A percentile compares a stretch with the other conserved stretches of the same genome.
phyloP scores from a whole-genome alignment of 805 yeast species.

The Wickerhamomyces subpelliculosus region DNA sequence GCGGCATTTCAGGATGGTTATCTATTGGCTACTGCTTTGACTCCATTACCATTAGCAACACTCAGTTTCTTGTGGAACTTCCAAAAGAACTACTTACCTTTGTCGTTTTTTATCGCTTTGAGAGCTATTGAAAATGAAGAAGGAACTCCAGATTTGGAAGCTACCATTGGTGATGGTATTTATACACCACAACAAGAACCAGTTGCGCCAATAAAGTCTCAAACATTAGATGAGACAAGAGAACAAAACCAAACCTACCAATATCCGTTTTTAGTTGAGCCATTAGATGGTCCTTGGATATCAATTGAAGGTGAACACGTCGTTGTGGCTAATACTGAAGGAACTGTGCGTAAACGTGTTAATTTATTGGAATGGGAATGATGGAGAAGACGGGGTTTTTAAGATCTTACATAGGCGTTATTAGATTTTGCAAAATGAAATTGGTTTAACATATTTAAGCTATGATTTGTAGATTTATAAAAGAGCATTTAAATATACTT shows the following conservation, averaged over 20 bases:
- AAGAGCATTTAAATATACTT: too few relatives aligned
- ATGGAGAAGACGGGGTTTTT: not conserved
- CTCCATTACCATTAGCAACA: conserved; percentile 73
- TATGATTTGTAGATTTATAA: too few relatives aligned
- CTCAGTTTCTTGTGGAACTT: conserved; percentile 68
- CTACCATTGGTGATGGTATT: conserved; percentile 16
- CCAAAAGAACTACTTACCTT: conserved; percentile 72
- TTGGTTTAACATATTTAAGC: not conserved
- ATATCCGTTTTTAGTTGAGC: conserved; percentile 65
- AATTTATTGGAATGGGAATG: conserved; percentile 38
- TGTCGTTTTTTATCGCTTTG: conserved; percentile 79
- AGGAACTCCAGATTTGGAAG: conserved; percentile 17
- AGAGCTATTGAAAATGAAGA: conserved; percentile 60
- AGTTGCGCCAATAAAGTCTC: conserved; percentile 20
- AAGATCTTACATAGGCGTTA: not conserved
- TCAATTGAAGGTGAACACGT: conserved; percentile 54
- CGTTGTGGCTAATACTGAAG: conserved; percentile 39
- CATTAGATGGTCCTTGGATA: conserved; percentile 82
- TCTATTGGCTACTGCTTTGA: conserved; percentile 58
- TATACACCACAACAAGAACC: conserved; percentile 6
- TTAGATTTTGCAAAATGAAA: not conserved
- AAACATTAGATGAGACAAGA: conserved; percentile 73
- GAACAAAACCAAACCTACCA: conserved; percentile 67
- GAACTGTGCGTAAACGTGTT: conserved; percentile 29
- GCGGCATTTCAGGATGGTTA: conserved; percentile 75